Percentiles rank a stretch among this genome's conserved stretches.
Conservation (phyloP, 805 yeast genomes). For the Yarrowia deformans region DNA sequence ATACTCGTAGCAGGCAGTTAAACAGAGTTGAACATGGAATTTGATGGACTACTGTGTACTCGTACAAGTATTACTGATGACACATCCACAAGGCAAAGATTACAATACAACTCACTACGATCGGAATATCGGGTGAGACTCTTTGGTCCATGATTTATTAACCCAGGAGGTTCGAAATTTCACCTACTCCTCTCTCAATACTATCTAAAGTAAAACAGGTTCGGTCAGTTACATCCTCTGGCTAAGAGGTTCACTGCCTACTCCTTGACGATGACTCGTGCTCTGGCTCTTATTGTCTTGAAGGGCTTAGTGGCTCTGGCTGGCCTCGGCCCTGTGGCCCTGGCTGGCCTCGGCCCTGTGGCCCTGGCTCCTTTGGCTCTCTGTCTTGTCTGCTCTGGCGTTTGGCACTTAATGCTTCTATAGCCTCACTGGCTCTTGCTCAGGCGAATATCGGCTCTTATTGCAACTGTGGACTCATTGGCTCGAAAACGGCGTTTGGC, state of each 20-base stretch:
- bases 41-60: too few relatives aligned
- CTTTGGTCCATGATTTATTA: conserved; percentile 21
- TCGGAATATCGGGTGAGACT: not conserved
- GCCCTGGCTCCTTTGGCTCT: too few relatives aligned
- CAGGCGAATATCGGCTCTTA: not conserved
- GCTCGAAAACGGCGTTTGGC: not conserved
- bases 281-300: conserved; percentile 3
- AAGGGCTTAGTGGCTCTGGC: not conserved
- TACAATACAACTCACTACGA: conserved; percentile 5
- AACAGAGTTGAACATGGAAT: too few relatives aligned
- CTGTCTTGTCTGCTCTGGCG: not conserved
- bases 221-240: conserved; percentile 19
- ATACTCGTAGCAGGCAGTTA: too few relatives aligned
- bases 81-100: not conserved
- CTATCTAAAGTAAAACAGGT: conserved; percentile 8
- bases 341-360: conserved; percentile 1
- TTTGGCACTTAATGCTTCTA: conserved; percentile 1
- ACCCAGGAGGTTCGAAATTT: conserved; percentile 25
- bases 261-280: conserved; percentile 7
- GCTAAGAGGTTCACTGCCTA: conserved; percentile 10
- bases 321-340: conserved; percentile 1
- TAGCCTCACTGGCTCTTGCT: not conserved
- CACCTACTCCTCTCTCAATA: conserved; percentile 30
- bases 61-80: too few relatives aligned
- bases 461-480: conserved; percentile 7